Evolutionary conservation across 1,139 yeast species (phyloP).

Genomic region (Pichia sp.): DNA sequence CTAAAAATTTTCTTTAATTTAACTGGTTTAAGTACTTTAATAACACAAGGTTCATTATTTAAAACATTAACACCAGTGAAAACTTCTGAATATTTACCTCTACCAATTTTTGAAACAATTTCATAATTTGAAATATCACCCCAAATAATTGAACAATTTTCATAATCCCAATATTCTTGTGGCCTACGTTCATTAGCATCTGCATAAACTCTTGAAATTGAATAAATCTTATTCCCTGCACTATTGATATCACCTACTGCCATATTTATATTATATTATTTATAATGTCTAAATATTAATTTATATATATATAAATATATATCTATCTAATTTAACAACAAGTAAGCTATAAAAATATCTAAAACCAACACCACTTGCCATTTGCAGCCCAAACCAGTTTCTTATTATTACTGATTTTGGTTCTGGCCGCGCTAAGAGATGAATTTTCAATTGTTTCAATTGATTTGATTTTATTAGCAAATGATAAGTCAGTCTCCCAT

Average conservation of each 20-base stretch:
- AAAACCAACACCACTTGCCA: too few species aligned
- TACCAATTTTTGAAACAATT: conserved; percentile 84
- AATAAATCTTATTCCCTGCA: conserved; percentile 34
- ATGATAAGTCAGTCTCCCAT: too few species aligned
- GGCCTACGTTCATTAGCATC: conserved; percentile 79
- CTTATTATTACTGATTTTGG: too few species aligned
- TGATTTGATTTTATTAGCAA: too few species aligned
- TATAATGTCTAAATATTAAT: too few species aligned
- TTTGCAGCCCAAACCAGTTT: too few species aligned
- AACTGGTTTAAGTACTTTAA: conserved; percentile 94
- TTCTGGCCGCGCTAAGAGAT: too few species aligned
- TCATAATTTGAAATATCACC: conserved; percentile 76
- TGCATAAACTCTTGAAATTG: conserved; percentile 83
- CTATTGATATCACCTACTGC: not conserved
- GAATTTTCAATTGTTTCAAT: too few species aligned
- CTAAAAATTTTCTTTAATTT: conserved; percentile 93
- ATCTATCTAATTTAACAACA: too few species aligned
- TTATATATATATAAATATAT: too few species aligned
- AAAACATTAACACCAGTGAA: conserved; percentile 70
- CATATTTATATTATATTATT: too few species aligned
- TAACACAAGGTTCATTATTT: conserved; percentile 56
- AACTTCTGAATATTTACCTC: conserved; percentile 97
- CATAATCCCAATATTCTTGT: conserved; percentile 91
- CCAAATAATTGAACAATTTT: conserved; percentile 47
- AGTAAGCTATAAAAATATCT: too few species aligned